Evolutionary conservation across 352 stramenopile species (phyloP), one percentile per base, ranked within the genome.

Genomic region (Peronospora destructor): DNA sequence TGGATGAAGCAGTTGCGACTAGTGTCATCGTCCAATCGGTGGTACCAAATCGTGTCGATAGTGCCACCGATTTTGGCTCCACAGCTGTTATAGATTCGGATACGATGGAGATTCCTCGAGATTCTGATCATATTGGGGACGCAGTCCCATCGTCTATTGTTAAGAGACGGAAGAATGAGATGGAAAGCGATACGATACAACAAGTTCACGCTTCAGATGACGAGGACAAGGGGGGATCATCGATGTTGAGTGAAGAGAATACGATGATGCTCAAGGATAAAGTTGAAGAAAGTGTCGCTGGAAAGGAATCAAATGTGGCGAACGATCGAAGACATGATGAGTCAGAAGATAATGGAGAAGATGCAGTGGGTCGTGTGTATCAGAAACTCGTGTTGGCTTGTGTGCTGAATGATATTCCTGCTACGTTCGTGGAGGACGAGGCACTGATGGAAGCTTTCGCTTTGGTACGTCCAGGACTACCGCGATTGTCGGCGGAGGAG

Each of bases 331-430:
- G 34, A 25, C 34, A 39, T 11, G 16, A 50, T 6, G 40, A 49
- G 3, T 32, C 13, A 0, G 28, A 13, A 33, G 8, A 10, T 13
- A 10, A 33, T 29, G 35, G 33, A 0, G 28, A 49, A 32, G 19
- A 40, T 17, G 49, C 62, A 17, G 50, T 45, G 10, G 42, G 47
- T 28, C 35, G 25, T 4, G 59, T 72, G 45, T 55, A 73, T 21
- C 65, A 72, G 30, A 56, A 74, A 26, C 51, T 82, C 28, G 65
- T 71, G 40, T 58, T 78, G 6, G 65, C 71, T 25, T 76, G 61
- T 46, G 52, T 82, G 19, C 36, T 73, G 29, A 57, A 69, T 38
- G 49, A 65, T 28, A 51, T 72, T 13, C 65, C 64, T 12, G 40
- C 68, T 6, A 10, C 14, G 37, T 67, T 82, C 8, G 37, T 82